Conservation (phyloP, 345 rosid species). For the Theobroma cacao region DNA sequence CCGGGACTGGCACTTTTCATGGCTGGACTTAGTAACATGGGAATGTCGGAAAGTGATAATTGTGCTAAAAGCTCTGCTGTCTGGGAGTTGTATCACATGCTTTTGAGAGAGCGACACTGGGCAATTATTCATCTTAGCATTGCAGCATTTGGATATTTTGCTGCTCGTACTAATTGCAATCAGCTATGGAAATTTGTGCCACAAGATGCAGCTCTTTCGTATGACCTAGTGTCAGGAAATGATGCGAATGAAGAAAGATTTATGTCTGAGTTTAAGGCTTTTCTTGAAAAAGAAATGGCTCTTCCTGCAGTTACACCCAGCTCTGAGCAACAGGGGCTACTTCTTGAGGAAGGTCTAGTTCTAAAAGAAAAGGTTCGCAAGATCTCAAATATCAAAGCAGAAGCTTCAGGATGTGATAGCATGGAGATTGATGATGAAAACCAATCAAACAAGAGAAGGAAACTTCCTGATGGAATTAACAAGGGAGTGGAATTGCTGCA, state of each 20-base stretch:
- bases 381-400: conserved; percentile 18
- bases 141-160: conserved; percentile 77
- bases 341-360: conserved; percentile 51
- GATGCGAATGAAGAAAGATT: conserved; percentile 63
- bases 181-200: conserved; percentile 91
- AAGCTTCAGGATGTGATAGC: conserved; percentile 19
- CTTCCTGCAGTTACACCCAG: conserved; percentile 35
- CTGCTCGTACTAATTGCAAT: conserved; percentile 74
- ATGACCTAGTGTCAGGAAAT: conserved; percentile 52
- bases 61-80: conserved; percentile 63
- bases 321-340: conserved; percentile 48
- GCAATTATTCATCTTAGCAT: conserved; percentile 70
- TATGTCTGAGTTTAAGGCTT: conserved; percentile 74
- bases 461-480: conserved; percentile 69
- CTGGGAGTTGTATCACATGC: conserved; percentile 79
- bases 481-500: conserved; percentile 74
- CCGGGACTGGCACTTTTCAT: conserved; percentile 67
- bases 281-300: conserved; percentile 77
- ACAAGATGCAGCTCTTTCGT: conserved; percentile 76
- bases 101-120: conserved; percentile 79
- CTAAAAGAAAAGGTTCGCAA: conserved; percentile 45
- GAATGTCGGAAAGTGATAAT: conserved; percentile 57
- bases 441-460: conserved; percentile 67
- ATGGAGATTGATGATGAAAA: conserved; percentile 34
- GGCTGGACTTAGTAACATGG: conserved; percentile 61